Conservation (phyloP, 1,284 basidiomycete species). For the Pseudozyma sp. region DNA sequence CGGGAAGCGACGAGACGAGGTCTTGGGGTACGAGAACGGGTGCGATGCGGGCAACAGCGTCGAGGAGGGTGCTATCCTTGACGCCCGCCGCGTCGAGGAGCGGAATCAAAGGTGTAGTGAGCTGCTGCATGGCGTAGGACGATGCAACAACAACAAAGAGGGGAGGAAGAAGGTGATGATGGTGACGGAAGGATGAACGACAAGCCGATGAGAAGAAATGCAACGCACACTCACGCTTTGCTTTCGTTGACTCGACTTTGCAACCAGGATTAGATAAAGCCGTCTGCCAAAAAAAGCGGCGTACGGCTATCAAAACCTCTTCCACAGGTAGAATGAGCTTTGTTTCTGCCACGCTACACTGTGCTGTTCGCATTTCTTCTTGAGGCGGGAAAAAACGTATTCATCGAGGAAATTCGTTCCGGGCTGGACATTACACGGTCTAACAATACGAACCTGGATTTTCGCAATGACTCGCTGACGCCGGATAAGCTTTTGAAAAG, state of each 20-base stretch:
- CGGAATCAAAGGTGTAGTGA: constrained; percentile 56
- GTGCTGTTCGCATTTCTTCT: too few species aligned
- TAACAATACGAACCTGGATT: too few species aligned
- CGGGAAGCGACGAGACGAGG: constrained; percentile 27
- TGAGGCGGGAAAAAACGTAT: too few species aligned
- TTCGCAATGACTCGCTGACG: too few species aligned
- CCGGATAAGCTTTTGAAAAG: not conserved
- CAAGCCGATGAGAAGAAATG: not conserved
- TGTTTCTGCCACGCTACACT: too few species aligned
- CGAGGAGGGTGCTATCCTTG: constrained; percentile 29
- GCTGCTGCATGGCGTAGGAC: constrained; percentile 52
- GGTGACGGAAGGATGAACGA: not conserved
- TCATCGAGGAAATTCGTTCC: too few species aligned
- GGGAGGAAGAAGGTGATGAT: not conserved
- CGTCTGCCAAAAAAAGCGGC: not conserved
- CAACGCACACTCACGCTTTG: constrained; percentile 1
- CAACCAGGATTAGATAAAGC: constrained; percentile 4
- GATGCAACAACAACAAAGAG: not conserved
- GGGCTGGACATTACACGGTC: too few species aligned
- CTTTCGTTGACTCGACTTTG: constrained; percentile 6
- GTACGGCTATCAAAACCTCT: not conserved
- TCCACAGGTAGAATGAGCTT: too few species aligned
- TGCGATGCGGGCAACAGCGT: constrained; percentile 45
- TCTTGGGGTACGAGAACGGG: constrained; percentile 50
- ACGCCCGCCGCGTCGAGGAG: constrained; percentile 41